phyloP scores from a whole-genome alignment of 257 asterid genomes.

The Rubia yunnanensis region DNA sequence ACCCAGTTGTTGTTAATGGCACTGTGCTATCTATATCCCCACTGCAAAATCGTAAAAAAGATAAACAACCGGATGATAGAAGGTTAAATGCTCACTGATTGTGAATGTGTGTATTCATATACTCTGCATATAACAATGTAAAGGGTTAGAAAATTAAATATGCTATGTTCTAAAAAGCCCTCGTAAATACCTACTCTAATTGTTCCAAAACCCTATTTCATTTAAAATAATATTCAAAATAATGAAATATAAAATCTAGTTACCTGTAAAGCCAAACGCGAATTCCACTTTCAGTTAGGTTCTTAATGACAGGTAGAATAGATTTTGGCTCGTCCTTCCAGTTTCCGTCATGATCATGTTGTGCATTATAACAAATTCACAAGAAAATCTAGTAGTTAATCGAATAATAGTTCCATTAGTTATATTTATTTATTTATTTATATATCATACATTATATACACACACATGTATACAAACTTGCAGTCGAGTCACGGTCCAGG shows the following conservation, averaged over 20 bases:
- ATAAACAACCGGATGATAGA: no score
- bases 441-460: no score
- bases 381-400: no score
- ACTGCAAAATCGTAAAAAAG: slow-evolving; percentile 3
- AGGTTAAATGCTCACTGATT: no score
- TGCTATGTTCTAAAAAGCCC: no score
- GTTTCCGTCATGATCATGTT: not conserved
- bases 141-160: no score
- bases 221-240: not conserved
- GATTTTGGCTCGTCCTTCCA: slow-evolving; percentile 41
- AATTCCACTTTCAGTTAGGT: slow-evolving; percentile 38
- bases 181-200: no score
- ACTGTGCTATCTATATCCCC: slow-evolving; percentile 11
- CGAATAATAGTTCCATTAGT: no score
- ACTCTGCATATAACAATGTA: no score
- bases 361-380: not conserved
- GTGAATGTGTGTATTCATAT: no score
- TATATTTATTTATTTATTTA: no score
- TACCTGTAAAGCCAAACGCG: slow-evolving; percentile 30
- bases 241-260: not conserved
- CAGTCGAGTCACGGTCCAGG: slow-evolving; percentile 36
- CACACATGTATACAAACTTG: not conserved
- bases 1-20: slow-evolving; percentile 10
- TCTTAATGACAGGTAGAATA: slow-evolving; percentile 35
- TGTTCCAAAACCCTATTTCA: not conserved